Conservation (phyloP, 163 green algal species). For the Chlamydomonas reinhardtii region DNA sequence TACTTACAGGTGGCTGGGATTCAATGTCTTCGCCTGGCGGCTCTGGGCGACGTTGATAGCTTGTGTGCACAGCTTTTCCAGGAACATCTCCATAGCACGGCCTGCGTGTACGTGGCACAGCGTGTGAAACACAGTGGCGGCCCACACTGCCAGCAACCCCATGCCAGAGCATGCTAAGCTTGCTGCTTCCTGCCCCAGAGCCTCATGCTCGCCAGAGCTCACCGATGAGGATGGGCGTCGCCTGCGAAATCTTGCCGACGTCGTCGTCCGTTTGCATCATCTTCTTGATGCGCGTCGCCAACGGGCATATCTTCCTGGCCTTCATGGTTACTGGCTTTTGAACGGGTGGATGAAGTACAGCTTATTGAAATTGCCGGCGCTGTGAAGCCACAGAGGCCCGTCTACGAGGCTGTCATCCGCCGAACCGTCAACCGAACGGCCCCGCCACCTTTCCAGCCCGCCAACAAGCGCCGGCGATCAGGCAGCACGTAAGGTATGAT, state of each 20-base stretch:
- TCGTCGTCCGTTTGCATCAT: constrained; percentile 96
- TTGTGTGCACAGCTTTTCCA: constrained; percentile 73
- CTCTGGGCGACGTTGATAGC: constrained; percentile 64
- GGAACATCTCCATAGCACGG: constrained; percentile 87
- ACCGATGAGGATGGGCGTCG: constrained; percentile 88
- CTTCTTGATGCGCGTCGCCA: constrained; percentile 86
- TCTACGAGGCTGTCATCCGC: too few species aligned
- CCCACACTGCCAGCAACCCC: too few species aligned
- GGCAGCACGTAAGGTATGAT: too few species aligned
- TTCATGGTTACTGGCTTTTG: constrained; percentile 30
- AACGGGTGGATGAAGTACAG: too few species aligned
- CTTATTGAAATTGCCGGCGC: too few species aligned
- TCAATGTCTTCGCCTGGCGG: constrained; percentile 76
- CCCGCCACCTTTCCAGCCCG: too few species aligned
- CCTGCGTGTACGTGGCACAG: constrained; percentile 60
- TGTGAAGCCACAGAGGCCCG: too few species aligned
- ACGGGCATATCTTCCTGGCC: constrained; percentile 64
- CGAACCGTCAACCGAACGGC: too few species aligned
- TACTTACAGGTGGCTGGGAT: constrained; percentile 79
- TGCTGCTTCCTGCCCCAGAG: too few species aligned
- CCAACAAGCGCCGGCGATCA: too few species aligned
- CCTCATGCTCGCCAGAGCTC: not conserved
- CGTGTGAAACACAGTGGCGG: too few species aligned
- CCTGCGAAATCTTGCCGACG: constrained; percentile 91
- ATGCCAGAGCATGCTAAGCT: too few species aligned